Percentiles rank a stretch among this genome's conserved stretches.
Evolutionary conservation across 768 basidiomycete species (phyloP).

Genomic region (Astraeus odoratus): DNA sequence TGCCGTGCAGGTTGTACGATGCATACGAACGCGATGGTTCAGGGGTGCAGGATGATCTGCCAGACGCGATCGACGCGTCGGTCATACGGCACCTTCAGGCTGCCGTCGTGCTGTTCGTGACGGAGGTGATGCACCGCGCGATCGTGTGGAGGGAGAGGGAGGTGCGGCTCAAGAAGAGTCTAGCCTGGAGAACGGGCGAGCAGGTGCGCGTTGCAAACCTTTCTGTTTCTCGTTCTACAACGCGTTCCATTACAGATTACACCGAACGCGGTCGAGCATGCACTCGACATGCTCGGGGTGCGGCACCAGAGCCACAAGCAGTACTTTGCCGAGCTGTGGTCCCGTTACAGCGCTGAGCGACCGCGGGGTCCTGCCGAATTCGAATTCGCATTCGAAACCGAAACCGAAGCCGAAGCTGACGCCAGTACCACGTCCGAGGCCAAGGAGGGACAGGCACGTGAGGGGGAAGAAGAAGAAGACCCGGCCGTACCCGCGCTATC

Average conservation of each 20-base stretch:
- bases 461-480: not conserved
- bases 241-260: slow-evolving; percentile 33
- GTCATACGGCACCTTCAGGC: slow-evolving; percentile 41
- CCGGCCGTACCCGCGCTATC: slow-evolving; percentile 9
- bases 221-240: not conserved
- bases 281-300: slow-evolving; percentile 41
- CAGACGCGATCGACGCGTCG: slow-evolving; percentile 40
- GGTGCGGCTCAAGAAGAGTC: slow-evolving; percentile 47
- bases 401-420: slow-evolving; percentile 6
- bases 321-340: slow-evolving; percentile 35
- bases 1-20: slow-evolving; percentile 23
- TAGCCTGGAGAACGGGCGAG: slow-evolving; percentile 48
- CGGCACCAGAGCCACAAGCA: slow-evolving; percentile 29
- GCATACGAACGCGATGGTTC: slow-evolving; percentile 13
- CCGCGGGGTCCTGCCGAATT: slow-evolving; percentile 3
- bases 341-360: slow-evolving; percentile 8
- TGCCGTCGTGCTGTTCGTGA: slow-evolving; percentile 44
- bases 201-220: slow-evolving; percentile 32
- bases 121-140: slow-evolving; percentile 42
- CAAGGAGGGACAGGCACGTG: slow-evolving; percentile 2
- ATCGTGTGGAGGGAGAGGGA: slow-evolving; percentile 57
- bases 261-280: slow-evolving; percentile 38
- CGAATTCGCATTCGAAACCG: too few species aligned
- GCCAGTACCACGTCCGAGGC: too few species aligned
- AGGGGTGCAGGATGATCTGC: slow-evolving; percentile 15